These are phyloP conservation scores for Thymus quinquecostatus DNA, from an alignment of 257 asterid genomes.

Conservation along the genomic window DNA sequence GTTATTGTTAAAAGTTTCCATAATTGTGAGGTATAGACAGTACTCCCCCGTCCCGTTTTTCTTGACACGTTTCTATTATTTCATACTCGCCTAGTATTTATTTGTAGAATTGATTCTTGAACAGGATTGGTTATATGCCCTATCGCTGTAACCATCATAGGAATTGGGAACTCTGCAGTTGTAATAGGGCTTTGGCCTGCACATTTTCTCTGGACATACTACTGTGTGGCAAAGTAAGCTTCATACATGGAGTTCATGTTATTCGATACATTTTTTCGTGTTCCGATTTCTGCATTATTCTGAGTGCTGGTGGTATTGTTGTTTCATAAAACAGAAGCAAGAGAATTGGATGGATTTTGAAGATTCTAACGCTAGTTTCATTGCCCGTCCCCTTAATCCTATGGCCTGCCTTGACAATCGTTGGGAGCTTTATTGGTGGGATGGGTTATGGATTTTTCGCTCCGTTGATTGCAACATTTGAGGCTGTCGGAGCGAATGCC, in stretches of 20 bases:
- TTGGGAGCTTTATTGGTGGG: constrained; percentile 79
- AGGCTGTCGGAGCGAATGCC: constrained; percentile 72
- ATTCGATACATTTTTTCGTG: neutral
- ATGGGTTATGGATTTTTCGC: constrained; percentile 76
- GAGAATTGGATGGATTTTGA: constrained; percentile 78
- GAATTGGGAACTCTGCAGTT: constrained; percentile 74
- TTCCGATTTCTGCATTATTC: neutral
- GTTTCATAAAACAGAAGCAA: constrained; percentile 52
- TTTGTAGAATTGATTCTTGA: constrained; percentile 26
- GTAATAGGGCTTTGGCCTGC: constrained; percentile 89
- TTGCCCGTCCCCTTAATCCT: constrained; percentile 68
- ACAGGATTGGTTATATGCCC: constrained; percentile 73
- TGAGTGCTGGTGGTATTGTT: constrained; percentile 1
- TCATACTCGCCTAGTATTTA: neutral
- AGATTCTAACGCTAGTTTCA: constrained; percentile 49
- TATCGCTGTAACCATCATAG: constrained; percentile 42
- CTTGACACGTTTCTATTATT: too few species aligned
- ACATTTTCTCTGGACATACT: constrained; percentile 83
- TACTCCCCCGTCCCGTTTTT: neutral
- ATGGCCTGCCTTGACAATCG: constrained; percentile 65
- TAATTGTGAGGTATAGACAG: neutral
- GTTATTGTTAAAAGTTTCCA: neutral
- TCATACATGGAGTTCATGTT: neutral
- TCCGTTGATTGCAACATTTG: constrained; percentile 86
- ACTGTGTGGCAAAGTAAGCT: constrained; percentile 69